Percentiles rank a stretch among this genome's conserved stretches.
Conservation (phyloP, 2,329 filamentous ascomycete genomes). For the Penicillium oxalicum region DNA sequence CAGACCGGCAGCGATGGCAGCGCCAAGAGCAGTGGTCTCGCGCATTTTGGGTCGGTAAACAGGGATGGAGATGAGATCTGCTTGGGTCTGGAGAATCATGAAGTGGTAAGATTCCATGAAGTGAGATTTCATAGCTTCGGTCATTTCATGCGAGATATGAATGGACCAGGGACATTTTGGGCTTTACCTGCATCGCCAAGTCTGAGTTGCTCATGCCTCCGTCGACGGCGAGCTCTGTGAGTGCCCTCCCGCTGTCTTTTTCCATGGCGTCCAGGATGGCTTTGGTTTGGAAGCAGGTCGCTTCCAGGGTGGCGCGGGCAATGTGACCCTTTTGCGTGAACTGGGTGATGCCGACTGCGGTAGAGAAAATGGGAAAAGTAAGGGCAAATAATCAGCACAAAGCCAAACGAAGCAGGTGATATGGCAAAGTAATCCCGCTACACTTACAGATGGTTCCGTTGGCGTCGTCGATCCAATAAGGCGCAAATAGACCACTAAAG, state of each 20-base stretch:
- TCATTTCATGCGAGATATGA: too few species aligned
- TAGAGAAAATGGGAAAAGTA: not conserved
- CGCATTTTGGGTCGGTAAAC: conserved; percentile 82
- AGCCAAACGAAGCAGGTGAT: too few species aligned
- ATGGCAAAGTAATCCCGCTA: not conserved
- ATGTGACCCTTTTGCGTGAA: conserved; percentile 82
- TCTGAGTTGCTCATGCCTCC: conserved; percentile 86
- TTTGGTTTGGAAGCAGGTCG: conserved; percentile 87
- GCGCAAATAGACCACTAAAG: conserved; percentile 84
- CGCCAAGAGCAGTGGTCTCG: conserved; percentile 82
- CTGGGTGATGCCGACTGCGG: conserved; percentile 69
- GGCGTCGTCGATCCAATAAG: conserved; percentile 92
- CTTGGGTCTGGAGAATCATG: conserved; percentile 54
- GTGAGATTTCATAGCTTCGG: not conserved
- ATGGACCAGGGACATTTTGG: too few species aligned
- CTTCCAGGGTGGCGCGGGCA: conserved; percentile 81
- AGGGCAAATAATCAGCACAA: conserved; percentile 2
- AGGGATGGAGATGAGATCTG: conserved; percentile 75
- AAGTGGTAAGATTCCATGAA: not conserved
- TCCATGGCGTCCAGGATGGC: conserved; percentile 91
- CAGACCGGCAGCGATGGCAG: conserved; percentile 83
- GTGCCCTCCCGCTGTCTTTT: conserved; percentile 69
- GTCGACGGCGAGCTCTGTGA: conserved; percentile 73
- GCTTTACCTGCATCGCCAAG: conserved; percentile 69
- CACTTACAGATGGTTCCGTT: conserved; percentile 73